Evolutionary conservation across 371 early-diverging fungal genomes (phyloP).

Genomic region (Mucor plumbeus): DNA sequence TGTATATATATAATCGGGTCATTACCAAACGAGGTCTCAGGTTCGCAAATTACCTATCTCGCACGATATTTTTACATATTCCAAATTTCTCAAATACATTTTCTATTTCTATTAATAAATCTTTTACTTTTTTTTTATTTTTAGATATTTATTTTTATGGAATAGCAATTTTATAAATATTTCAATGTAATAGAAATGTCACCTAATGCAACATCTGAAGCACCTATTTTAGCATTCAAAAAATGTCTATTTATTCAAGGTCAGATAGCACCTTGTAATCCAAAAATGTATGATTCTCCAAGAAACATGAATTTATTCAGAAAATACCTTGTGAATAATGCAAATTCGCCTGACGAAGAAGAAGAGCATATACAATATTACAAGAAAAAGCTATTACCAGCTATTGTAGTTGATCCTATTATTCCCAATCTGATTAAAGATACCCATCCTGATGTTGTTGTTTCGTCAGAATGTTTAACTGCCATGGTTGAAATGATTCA

Average conservation of each 20-base stretch:
- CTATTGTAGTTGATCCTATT: not conserved
- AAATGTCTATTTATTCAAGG: constrained; percentile 1
- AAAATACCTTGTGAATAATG: constrained; percentile 7
- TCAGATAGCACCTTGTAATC: constrained; percentile 11
- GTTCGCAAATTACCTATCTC: too few species aligned
- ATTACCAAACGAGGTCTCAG: too few species aligned
- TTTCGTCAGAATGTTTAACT: constrained; percentile 12
- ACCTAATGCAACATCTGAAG: not conserved
- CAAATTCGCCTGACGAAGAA: not conserved
- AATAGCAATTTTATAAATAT: constrained; percentile 18
- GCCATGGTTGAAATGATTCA: constrained; percentile 12
- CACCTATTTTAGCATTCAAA: constrained; percentile 14
- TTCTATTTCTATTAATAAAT: too few species aligned
- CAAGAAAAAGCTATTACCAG: constrained; percentile 12
- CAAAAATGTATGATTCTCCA: constrained; percentile 1
- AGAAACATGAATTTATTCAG: constrained; percentile 13
- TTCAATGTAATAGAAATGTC: constrained; percentile 2
- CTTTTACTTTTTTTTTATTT: too few species aligned
- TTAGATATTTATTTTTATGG: not conserved
- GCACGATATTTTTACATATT: too few species aligned
- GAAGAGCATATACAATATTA: constrained; percentile 4
- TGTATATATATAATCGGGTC: too few species aligned
- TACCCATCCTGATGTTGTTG: constrained; percentile 9
- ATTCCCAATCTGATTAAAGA: not conserved
- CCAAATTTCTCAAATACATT: too few species aligned